phyloP scores from a whole-genome alignment of 257 asterid species.

The Lycium ferocissimum region DNA sequence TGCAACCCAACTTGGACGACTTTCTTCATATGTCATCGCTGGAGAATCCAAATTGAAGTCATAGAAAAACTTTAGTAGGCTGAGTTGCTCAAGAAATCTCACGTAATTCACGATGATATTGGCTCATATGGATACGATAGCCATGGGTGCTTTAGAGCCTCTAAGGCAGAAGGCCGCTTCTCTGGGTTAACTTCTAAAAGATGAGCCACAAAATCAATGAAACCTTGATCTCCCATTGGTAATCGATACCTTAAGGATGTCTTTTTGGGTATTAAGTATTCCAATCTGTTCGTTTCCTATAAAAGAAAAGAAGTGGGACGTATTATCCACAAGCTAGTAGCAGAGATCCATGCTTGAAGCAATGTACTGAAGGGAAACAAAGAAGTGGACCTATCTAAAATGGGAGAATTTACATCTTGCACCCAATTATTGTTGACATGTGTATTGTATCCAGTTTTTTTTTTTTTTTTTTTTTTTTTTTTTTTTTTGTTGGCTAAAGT shows the following conservation, averaged over 20 bases:
- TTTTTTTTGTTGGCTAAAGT: not conserved
- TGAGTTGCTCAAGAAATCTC: constrained; percentile 16
- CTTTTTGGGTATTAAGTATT: constrained; percentile 44
- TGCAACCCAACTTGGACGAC: constrained; percentile 4
- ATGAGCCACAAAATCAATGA: constrained; percentile 43
- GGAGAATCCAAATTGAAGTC: not conserved
- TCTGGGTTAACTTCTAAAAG: constrained; percentile 41
- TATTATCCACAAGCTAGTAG: not conserved
- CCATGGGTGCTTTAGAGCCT: constrained; percentile 49
- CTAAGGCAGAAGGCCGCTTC: constrained; percentile 47
- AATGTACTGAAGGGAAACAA: not conserved
- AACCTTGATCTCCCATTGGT: constrained; percentile 47
- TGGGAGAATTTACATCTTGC: not conserved
- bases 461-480: not conserved
- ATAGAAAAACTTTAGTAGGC: not conserved
- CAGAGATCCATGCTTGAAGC: not conserved
- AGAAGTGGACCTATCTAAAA: not conserved
- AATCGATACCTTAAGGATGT: constrained; percentile 42
- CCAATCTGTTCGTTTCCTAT: constrained; percentile 45
- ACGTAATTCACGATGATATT: constrained; percentile 35
- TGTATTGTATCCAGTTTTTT: not conserved
- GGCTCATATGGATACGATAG: constrained; percentile 43
- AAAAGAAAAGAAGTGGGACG: not conserved
- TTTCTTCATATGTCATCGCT: constrained; percentile 19
- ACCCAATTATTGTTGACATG: not conserved